phyloP scores from a whole-genome alignment of 202 grass and related monocot genomes.

The Eragrostis tef region DNA sequence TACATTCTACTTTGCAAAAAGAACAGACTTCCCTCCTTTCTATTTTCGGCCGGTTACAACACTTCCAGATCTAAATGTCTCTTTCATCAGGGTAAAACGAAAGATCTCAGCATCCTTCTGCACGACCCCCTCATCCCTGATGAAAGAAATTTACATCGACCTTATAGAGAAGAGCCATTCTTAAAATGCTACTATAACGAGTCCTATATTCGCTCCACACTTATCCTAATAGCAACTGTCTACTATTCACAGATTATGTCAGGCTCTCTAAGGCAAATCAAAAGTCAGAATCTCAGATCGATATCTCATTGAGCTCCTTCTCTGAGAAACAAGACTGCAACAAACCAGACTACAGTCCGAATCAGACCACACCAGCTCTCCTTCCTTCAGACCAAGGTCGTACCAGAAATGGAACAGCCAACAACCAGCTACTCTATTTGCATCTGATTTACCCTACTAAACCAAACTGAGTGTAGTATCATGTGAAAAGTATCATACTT shows the following conservation, averaged over 20 bases:
- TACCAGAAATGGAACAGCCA: constrained; percentile 17
- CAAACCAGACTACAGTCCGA: neutral
- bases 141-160: neutral
- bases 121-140: neutral
- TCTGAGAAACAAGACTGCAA: constrained; percentile 2
- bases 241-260: constrained; percentile 31
- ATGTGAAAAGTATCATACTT: constrained; percentile 92
- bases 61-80: neutral
- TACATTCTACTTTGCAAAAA: neutral
- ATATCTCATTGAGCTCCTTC: constrained; percentile 5
- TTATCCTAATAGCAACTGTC: constrained; percentile 6
- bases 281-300: constrained; percentile 8
- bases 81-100: neutral
- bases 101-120: neutral
- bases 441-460: constrained; percentile 70
- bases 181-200: neutral
- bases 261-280: no score
- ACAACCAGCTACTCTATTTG: constrained; percentile 36
- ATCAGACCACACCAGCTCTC: neutral
- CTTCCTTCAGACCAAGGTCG: constrained; percentile 4
- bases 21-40: neutral
- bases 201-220: neutral
- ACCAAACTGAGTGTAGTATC: constrained; percentile 91
- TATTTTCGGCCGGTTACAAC: neutral
- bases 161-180: neutral